Base-by-base conservation (phyloP, 257 asterid species). In the Ehretia macrophylla region DNA sequence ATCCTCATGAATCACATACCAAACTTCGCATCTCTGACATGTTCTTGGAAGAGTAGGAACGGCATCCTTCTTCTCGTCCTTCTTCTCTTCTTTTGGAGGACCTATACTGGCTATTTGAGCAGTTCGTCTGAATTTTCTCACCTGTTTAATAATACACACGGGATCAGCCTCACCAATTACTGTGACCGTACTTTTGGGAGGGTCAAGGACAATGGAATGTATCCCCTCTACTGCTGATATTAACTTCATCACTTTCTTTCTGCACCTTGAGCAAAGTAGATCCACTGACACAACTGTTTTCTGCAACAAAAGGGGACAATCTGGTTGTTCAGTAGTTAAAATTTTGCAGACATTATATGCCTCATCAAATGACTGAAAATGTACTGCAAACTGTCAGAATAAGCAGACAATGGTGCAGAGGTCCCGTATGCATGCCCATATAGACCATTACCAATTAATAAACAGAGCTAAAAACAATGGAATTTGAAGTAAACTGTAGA, bases 121-220 rank as follows among this genome's bases (percentile, higher is more conserved):
- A 51, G 59, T 55, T 38, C 63, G 48, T 46, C 76, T 65, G 50
- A 70, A 70, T 61, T 70, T 70, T 56, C 74, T 62, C 12, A 62
- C 76, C 60, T 60, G 66, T 65, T 62, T 68, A 32, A 74, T 64
- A 11, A 74, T 68, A 27, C 69, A 69, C 4, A 69, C 61, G 4
- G 80, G 80, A 65, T 74, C 76, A 23, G 76, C 73, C 49, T 74
- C 75, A 22, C 75, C 72, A 48, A 61, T 69, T 32, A 74, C 73
- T 35, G 74, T 75, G 10, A 74, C 77, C 4, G 51, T 60, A 53
- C 59, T 51, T 66, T 66, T 75, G 55, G 73, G 22, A 8, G 77
- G 77, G 54, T 71, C 77, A 32, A 75, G 68, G 20, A 58, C 65
- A 17, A 66, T 67, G 47, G 71, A 70, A 37, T 60, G 48, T 70